Evolutionary conservation across 257 asterid species (phyloP), one percentile per base, ranked within the genome.

Genomic region (Hygrophila difformis): DNA sequence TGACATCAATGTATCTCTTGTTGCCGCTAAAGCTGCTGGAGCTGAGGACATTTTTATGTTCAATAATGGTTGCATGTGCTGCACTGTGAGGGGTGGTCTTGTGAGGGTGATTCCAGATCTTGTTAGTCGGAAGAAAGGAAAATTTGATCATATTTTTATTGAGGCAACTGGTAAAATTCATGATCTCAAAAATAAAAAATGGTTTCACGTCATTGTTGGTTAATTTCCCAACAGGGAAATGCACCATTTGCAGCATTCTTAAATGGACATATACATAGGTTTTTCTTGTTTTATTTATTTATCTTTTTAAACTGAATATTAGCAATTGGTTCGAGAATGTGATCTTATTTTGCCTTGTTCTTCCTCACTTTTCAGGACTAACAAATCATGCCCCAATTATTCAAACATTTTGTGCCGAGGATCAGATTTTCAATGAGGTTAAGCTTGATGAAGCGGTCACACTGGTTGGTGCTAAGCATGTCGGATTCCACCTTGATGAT

Each of bases 51-150:
- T 91, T 59, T 44, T 91, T 23, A 91, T 86, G 97, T 97, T 91
- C 55, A 86, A 86, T 61, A 91, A 91, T 35, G 99, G 99, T 46
- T 91, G 99, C 65, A 61, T 91, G 39, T 91, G 99, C 64, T 91
- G 99, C 75, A 91, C 99, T 1, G 99, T 91, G 62, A 91, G 99
- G 73, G 99, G 97, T 28, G 99, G 86, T 78, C 93, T 91, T 12
- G 97, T 91, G 39, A 71, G 94, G 69, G 86, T 91, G 99, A 91
- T 91, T 39, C 49, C 75, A 1, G 99, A 91, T 50, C 74, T 91
- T 61, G 97, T 91, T 33, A 65, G 57, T 54, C 72, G 43, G 62
- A 86, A 78, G 79, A 91, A 80, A 77, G 99, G 94, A 64, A 80
- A 68, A 55, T 91, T 91, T 4, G 99, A 86, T 63, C 99, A 91